These are phyloP conservation scores for Nemania sp. DNA, from an alignment of 2,329 filamentous ascomycete species.

Conservation along the genomic window DNA sequence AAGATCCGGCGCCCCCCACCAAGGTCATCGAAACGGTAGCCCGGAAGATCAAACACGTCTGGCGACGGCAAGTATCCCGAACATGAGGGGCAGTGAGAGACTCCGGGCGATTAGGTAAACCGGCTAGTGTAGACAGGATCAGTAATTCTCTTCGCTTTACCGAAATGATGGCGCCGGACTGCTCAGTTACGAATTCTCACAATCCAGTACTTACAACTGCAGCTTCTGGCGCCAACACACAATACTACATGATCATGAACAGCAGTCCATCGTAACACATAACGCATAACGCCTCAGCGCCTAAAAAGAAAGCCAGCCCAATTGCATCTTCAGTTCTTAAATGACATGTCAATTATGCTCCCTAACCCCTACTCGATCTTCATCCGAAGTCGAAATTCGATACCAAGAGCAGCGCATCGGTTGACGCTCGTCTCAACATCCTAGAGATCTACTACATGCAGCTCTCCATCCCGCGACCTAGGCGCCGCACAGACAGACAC, in stretches of 20 bases:
- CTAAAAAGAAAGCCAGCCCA: not conserved
- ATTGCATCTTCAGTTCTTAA: not conserved
- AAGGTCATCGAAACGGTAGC: conserved; percentile 19
- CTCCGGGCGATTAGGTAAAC: too few species aligned
- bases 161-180: not conserved
- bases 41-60: conserved; percentile 23
- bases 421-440: conserved; percentile 10
- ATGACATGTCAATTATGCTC: not conserved
- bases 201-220: not conserved
- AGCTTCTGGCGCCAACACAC: not conserved
- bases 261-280: not conserved
- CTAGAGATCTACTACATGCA: conserved; percentile 6
- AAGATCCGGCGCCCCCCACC: not conserved
- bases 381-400: not conserved
- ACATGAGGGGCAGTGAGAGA: not conserved
- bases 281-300: not conserved
- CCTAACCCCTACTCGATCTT: not conserved
- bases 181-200: not conserved
- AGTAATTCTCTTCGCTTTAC: too few species aligned
- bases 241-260: conserved; percentile 5
- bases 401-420: not conserved
- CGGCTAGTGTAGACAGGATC: too few species aligned
- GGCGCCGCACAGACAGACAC: not conserved
- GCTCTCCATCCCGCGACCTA: not conserved
- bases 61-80: conserved; percentile 4